Conservation (phyloP, 1,284 basidiomycete genomes). For the Volvariella surrecta region DNA sequence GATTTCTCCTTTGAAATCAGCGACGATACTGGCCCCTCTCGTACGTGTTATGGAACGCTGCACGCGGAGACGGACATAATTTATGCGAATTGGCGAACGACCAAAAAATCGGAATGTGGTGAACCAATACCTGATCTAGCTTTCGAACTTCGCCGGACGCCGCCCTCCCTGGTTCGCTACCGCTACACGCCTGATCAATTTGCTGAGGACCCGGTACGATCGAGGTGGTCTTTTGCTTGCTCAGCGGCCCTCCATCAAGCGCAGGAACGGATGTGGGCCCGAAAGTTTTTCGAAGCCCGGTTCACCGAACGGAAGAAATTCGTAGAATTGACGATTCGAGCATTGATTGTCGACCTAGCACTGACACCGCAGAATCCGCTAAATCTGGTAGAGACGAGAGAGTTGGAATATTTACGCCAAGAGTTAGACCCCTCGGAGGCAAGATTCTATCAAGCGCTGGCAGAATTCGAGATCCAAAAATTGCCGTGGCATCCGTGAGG, state of each 20-base stretch:
- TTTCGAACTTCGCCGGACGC: conserved; percentile 18
- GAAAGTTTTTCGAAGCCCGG: conserved; percentile 18
- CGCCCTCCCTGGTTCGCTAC: conserved; percentile 15
- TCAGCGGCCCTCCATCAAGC: conserved; percentile 17
- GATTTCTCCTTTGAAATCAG: conserved; percentile 18
- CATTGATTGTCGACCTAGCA: conserved; percentile 18
- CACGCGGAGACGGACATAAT: conserved; percentile 14
- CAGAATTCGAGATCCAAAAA: conserved; percentile 24
- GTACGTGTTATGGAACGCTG: conserved; percentile 14
- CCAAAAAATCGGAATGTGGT: conserved; percentile 14
- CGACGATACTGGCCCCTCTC: conserved; percentile 17
- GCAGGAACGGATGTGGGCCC: conserved; percentile 18
- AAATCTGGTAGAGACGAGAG: conserved; percentile 17
- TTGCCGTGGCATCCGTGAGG: conserved; percentile 26
- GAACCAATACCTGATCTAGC: conserved; percentile 14
- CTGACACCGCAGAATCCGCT: conserved; percentile 22
- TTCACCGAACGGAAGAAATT: conserved; percentile 20
- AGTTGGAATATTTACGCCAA: conserved; percentile 20
- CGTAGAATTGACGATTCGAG: conserved; percentile 20
- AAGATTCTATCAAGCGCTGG: conserved; percentile 23
- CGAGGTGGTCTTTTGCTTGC: conserved; percentile 22
- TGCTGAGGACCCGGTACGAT: conserved; percentile 16
- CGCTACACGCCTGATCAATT: conserved; percentile 16
- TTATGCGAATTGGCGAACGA: conserved; percentile 15
- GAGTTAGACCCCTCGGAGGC: conserved; percentile 23